Percentiles rank a stretch among this genome's conserved stretches.
These are phyloP conservation scores for Pseudozyma sp. DNA, from an alignment of 1,284 basidiomycete species.

Conservation along the genomic window DNA sequence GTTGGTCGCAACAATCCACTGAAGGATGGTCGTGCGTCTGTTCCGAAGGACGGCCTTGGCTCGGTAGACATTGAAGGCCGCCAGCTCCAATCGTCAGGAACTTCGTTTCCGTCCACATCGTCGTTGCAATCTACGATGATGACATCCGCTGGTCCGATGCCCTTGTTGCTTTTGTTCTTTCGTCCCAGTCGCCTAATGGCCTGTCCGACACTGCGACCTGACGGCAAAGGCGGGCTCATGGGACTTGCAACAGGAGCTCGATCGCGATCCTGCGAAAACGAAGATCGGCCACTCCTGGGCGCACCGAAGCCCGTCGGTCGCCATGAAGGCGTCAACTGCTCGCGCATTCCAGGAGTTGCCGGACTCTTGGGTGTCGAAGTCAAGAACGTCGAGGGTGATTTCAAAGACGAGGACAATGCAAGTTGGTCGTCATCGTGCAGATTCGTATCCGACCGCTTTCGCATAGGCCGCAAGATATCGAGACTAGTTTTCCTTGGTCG, in stretches of 20 bases:
- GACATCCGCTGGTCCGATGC: conserved; percentile 34
- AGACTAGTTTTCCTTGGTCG: conserved; percentile 17
- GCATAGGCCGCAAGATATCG: conserved; percentile 16
- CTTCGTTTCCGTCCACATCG: background rate
- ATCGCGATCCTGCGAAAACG: conserved; percentile 47
- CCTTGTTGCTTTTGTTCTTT: conserved; percentile 23
- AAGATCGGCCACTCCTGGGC: conserved; percentile 21
- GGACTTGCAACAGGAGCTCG: conserved; percentile 43
- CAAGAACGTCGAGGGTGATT: conserved; percentile 12
- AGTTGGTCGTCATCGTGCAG: background rate
- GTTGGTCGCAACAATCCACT: conserved; percentile 16
- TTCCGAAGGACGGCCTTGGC: conserved; percentile 25
- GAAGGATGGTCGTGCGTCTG: conserved; percentile 26
- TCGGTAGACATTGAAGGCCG: conserved; percentile 34
- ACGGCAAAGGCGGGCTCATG: conserved; percentile 31
- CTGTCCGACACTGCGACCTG: conserved; percentile 16
- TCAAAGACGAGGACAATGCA: conserved; percentile 6
- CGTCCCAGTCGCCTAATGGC: conserved; percentile 28
- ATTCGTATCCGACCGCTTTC: background rate
- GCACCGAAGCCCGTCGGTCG: conserved; percentile 25
- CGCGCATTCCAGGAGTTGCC: conserved; percentile 11
- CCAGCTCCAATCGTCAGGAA: background rate
- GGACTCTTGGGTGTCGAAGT: conserved; percentile 24
- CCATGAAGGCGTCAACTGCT: conserved; percentile 37
- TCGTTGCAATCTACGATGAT: conserved; percentile 20